Evolutionary conservation across 2,329 filamentous ascomycete genomes (phyloP), one percentile per base, ranked within the genome.

Genomic region (Alternaria gansuensis): DNA sequence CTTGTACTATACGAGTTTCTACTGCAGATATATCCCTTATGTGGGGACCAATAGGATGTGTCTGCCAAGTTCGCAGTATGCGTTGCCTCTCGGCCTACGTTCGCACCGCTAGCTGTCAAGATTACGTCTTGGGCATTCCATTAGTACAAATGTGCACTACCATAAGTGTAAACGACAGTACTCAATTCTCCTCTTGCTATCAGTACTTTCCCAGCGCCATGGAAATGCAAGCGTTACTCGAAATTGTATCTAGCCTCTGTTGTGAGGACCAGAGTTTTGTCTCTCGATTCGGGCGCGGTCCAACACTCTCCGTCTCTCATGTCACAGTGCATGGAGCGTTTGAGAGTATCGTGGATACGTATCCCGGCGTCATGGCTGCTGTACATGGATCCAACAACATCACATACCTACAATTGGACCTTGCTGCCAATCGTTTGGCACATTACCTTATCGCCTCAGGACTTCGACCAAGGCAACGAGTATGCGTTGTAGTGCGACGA

Each of bases 401-500:
- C 48, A 74, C 73, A 26, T 76, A 75, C 48, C 56, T 61, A 7
- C 69, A 76, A 28, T 37, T 76, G 39, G 74, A 76, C 29, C 45
- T 63, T 34, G 65, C 67, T 5, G 69, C 74, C 6, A 76, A 76
- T 48, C 69, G 72, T 11, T 63, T 75, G 5, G 70, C 72, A 34
- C 70, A 74, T 54, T 58, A 75, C 29, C 71, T 76, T 26, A 69
- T 75, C 36, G 51, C 64, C 9, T 63, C 62, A 37, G 74, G 74
- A 8, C 46, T 76, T 24, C 55, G 56, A 21, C 71, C 69, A 8
- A 59, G 78, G 5, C 81, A 85, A 63, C 77, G 82, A 36, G 78
- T 87, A 5, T 83, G 82, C n/a, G 77, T 87, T 26, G 80, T 87
- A n/a, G 82, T 83, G 56, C 82, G 82, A 58, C 79, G 85, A 13